Evolutionary conservation across 331 rosid species (phyloP), one percentile per base, ranked within the genome.

Genomic region (Acacia concinna): DNA sequence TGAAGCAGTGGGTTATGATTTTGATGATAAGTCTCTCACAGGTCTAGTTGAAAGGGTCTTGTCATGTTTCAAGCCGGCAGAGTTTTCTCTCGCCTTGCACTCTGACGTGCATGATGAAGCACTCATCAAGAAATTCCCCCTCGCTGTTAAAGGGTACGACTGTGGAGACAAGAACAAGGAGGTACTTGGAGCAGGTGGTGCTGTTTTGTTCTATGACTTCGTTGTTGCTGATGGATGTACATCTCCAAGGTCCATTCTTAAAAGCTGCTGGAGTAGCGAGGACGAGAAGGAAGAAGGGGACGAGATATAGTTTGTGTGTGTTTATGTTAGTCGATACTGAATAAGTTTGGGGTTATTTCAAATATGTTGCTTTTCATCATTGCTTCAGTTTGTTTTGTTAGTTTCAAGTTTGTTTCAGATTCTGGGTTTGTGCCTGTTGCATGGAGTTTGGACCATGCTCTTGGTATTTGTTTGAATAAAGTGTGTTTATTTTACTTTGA

Each of bases 221-320:
- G 69, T 59, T 14, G 67, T 21, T 73, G 81, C 63, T 0, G 85
- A 60, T 10, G 86, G 71, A 44, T 71, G 49, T 67, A 79, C 37
- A 20, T 91, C 96, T 59, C 96, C 96, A 1, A 83, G 93, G 82
- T 91, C 96, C 1, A 89, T 31, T 75, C 85, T 89, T 78, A 87
- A 87, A 62, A 40, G 84, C 84, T 85, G 86, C 71, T 89, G 96
- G 89, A 85, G 91, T 47, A 92, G 89, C 81, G 94, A 90, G 82
- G 92, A 88, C 78, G 78, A 85, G 85, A 89, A 85, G 70, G 88
- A 88, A 54, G 94, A 87, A 59, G 86, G 84, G 68, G 94, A 84
- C 72, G 78, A 79, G 80, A 84, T 63, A 17, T 46, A 27, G 18
- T 56, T 65, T 71, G 30, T 68, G 8, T 18, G 40, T 75, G 35